Evolutionary conservation across 768 basidiomycete species (phyloP).

Genomic region (Phylloporus sp.): DNA sequence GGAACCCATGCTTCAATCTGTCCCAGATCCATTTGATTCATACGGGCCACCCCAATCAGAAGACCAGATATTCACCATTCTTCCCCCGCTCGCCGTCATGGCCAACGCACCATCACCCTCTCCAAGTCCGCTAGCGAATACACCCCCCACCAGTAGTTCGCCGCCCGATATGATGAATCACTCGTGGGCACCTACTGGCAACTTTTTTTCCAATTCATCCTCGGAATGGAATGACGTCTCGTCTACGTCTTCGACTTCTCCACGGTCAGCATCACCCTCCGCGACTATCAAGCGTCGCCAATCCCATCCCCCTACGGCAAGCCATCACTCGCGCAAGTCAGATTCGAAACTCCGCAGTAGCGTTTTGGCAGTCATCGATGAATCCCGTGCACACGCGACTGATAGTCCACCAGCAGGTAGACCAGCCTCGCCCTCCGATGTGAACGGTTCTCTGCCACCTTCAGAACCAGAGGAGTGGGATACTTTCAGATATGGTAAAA

Average conservation of each 20-base stretch:
- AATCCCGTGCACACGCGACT: constrained; percentile 38
- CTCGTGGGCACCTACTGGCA: constrained; percentile 49
- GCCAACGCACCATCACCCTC: constrained; percentile 59
- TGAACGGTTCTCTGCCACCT: constrained; percentile 23
- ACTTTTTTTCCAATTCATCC: constrained; percentile 45
- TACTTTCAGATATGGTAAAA: constrained; percentile 36
- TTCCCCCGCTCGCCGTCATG: constrained; percentile 77
- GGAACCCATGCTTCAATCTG: constrained; percentile 83
- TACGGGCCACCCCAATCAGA: constrained; percentile 86
- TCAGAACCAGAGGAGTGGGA: constrained; percentile 36
- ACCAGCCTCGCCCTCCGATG: constrained; percentile 24
- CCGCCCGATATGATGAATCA: constrained; percentile 32
- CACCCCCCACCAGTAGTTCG: constrained; percentile 34
- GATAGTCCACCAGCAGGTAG: constrained; percentile 15
- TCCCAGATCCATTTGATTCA: constrained; percentile 91
- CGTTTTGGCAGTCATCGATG: constrained; percentile 69
- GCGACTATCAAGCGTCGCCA: constrained; percentile 41
- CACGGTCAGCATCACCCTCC: constrained; percentile 51
- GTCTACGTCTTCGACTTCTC: constrained; percentile 38
- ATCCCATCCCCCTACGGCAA: constrained; percentile 42
- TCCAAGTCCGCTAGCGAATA: constrained; percentile 53
- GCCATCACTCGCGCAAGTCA: constrained; percentile 45
- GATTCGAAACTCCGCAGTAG: constrained; percentile 67
- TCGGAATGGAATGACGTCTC: constrained; percentile 52
- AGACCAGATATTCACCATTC: constrained; percentile 89